Percentiles rank a stretch among this genome's conserved stretches.
These are phyloP conservation scores for Vinca major DNA, from an alignment of 305 asterid species.

Conservation along the genomic window DNA sequence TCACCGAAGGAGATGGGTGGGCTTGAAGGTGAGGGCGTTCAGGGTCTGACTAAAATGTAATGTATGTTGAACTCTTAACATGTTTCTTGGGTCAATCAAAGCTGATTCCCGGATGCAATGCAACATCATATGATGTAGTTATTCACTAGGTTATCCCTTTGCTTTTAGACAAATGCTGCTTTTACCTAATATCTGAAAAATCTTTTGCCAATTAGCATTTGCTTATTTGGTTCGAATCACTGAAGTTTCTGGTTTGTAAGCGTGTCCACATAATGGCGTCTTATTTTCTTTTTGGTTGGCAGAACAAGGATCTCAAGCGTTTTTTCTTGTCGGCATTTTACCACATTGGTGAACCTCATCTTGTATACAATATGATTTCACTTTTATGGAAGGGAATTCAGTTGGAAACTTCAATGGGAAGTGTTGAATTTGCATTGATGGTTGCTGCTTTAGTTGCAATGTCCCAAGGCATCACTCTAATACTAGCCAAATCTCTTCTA, in stretches of 20 bases:
- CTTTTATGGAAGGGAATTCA: slow-evolving; percentile 93
- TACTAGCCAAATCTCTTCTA: slow-evolving; percentile 54
- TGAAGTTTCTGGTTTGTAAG: background rate
- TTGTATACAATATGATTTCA: slow-evolving; percentile 80
- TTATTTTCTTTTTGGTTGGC: slow-evolving; percentile 25
- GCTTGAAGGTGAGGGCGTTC: background rate
- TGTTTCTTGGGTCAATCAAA: background rate
- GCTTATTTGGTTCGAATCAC: background rate
- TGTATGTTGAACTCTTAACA: background rate
- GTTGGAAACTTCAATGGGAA: slow-evolving; percentile 75
- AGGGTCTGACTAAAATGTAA: background rate
- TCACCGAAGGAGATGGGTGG: background rate
- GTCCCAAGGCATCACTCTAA: slow-evolving; percentile 75
- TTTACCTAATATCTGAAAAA: background rate
- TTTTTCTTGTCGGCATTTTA: slow-evolving; percentile 67
- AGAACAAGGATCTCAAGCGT: slow-evolving; percentile 79
- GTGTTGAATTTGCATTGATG: slow-evolving; percentile 60
- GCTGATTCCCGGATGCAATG: background rate
- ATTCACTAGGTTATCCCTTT: background rate
- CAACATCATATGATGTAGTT: background rate
- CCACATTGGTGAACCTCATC: slow-evolving; percentile 75
- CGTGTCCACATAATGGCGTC: background rate
- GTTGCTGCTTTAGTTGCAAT: slow-evolving; percentile 54
- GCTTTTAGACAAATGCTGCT: background rate
- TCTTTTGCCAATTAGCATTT: background rate